phyloP scores from a whole-genome alignment of 1,284 basidiomycete genomes.

The Termitomyces sp. region DNA sequence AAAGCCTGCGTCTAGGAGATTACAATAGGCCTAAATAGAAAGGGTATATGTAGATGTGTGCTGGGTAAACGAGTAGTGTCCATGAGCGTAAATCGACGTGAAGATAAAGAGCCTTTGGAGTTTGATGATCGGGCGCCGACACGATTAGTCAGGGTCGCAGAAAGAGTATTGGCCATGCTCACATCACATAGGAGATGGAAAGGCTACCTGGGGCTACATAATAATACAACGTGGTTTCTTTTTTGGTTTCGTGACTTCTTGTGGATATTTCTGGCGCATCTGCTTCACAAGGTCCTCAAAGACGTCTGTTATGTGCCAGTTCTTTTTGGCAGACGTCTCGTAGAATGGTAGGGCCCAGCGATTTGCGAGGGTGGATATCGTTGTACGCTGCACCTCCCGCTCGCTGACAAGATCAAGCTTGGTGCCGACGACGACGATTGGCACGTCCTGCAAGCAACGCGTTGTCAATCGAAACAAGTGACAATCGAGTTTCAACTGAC shows the following conservation, averaged over 20 bases:
- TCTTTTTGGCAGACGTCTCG: slow-evolving; percentile 79
- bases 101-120: background rate
- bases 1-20: slow-evolving; percentile 4
- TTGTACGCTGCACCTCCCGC: slow-evolving; percentile 68
- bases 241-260: slow-evolving; percentile 34
- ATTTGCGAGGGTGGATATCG: slow-evolving; percentile 60
- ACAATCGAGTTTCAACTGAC: slow-evolving; percentile 32
- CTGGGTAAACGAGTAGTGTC: slow-evolving; percentile 14
- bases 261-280: slow-evolving; percentile 63
- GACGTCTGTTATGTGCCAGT: slow-evolving; percentile 76
- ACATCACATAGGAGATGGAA: slow-evolving; percentile 5
- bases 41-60: slow-evolving; percentile 16
- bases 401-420: slow-evolving; percentile 82
- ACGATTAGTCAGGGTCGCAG: background rate
- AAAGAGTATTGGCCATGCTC: background rate
- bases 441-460: slow-evolving; percentile 43
- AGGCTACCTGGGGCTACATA: slow-evolving; percentile 41
- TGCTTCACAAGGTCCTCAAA: slow-evolving; percentile 77
- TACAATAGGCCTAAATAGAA: slow-evolving; percentile 9
- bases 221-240: slow-evolving; percentile 43
- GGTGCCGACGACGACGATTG: slow-evolving; percentile 85
- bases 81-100: slow-evolving; percentile 6
- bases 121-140: background rate
- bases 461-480: background rate
- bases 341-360: slow-evolving; percentile 77